Percentiles rank a stretch among this genome's conserved stretches.
phyloP scores from a whole-genome alignment of 225 moss, liverwort and hornwort species.

The Bryum argenteum region DNA sequence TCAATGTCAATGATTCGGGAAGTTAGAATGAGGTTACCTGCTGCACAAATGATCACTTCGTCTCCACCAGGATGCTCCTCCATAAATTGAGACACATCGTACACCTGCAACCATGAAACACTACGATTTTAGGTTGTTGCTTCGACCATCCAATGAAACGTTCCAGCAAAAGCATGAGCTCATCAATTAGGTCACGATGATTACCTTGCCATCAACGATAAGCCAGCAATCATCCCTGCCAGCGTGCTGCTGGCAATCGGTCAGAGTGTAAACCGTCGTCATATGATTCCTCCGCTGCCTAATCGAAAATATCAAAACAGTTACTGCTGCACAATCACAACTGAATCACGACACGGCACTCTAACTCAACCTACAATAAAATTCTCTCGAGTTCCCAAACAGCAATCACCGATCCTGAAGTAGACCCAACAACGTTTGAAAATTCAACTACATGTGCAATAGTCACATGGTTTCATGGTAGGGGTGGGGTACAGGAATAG shows the following conservation, averaged over 20 bases:
- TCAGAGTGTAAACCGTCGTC: constrained; percentile 21
- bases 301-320: not conserved
- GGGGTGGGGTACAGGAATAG: too few species aligned
- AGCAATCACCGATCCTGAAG: too few species aligned
- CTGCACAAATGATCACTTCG: constrained; percentile 62
- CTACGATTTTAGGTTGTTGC: not conserved
- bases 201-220: constrained; percentile 33
- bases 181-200: not conserved
- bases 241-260: constrained; percentile 28
- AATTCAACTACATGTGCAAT: too few species aligned
- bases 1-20: too few species aligned
- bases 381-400: too few species aligned
- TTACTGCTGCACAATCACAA: not conserved
- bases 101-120: constrained; percentile 44
- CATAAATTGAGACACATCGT: constrained; percentile 73
- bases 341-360: too few species aligned
- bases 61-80: constrained; percentile 82
- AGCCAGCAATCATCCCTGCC: constrained; percentile 34
- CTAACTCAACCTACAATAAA: too few species aligned
- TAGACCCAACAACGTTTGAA: too few species aligned
- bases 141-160: too few species aligned
- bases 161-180: too few species aligned
- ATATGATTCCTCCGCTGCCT: not conserved
- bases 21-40: constrained; percentile 34
- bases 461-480: too few species aligned